Evolutionary conservation across 495 filamentous ascomycete species (phyloP).

Genomic region (Aspergillus olivimuriae): DNA sequence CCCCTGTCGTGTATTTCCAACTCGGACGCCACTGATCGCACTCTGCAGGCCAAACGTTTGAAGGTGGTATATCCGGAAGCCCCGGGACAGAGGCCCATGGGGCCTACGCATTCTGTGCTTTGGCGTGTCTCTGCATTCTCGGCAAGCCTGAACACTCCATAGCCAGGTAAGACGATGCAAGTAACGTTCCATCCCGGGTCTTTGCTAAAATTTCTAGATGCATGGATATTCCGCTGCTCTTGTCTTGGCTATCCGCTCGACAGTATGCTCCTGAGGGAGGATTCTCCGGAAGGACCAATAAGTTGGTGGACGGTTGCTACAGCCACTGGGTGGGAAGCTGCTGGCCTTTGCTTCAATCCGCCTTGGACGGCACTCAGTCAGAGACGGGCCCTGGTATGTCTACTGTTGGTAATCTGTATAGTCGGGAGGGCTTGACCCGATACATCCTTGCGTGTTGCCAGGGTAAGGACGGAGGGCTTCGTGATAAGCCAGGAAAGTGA

Average conservation of each 20-base stretch:
- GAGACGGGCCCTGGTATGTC: constrained; percentile 12
- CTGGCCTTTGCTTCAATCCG: constrained; percentile 86
- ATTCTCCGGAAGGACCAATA: constrained; percentile 90
- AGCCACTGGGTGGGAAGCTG: constrained; percentile 95
- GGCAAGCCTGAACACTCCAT: constrained; percentile 69
- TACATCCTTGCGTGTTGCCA: constrained; percentile 91
- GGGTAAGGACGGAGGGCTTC: constrained; percentile 67
- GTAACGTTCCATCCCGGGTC: neutral
- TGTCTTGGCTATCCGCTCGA: constrained; percentile 81
- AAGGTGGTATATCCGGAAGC: constrained; percentile 81
- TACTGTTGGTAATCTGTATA: constrained; percentile 56
- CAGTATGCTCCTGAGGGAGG: constrained; percentile 92
- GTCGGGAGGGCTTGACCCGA: constrained; percentile 72
- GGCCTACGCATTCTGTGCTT: constrained; percentile 90
- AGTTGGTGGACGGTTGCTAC: constrained; percentile 96
- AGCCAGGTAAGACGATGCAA: constrained; percentile 42
- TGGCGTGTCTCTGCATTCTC: constrained; percentile 79
- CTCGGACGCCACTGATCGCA: constrained; percentile 11
- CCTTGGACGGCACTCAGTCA: constrained; percentile 47
- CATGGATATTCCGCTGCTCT: constrained; percentile 68
- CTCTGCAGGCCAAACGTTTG: constrained; percentile 77
- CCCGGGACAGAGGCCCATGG: constrained; percentile 89
- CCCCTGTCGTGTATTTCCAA: neutral
- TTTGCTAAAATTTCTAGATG: constrained; percentile 44
- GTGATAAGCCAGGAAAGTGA: constrained; percentile 91